Evolutionary conservation across 2,329 filamentous ascomycete species (phyloP).

Genomic region (Colletotrichum higginsianum): DNA sequence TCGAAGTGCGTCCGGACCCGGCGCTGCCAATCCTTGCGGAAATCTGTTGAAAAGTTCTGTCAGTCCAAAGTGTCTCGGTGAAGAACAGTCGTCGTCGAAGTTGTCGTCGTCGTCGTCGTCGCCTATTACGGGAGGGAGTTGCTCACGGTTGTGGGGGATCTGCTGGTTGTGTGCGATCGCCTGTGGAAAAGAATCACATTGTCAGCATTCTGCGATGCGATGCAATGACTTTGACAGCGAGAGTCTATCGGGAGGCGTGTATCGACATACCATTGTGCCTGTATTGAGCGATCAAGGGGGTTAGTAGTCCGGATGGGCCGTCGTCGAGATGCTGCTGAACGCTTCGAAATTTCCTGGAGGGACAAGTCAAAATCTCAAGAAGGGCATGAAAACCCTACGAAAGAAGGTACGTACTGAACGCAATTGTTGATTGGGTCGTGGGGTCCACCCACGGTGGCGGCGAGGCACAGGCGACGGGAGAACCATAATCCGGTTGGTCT

Average conservation of each 20-base stretch:
- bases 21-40: slow-evolving; percentile 99
- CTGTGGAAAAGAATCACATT: slow-evolving; percentile 36
- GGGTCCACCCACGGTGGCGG: neutral
- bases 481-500: slow-evolving; percentile 25
- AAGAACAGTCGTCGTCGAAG: slow-evolving; percentile 42
- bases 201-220: slow-evolving; percentile 31
- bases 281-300: slow-evolving; percentile 62
- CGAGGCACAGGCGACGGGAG: slow-evolving; percentile 32
- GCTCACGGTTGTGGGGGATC: slow-evolving; percentile 94
- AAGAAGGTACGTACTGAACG: slow-evolving; percentile 38
- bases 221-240: slow-evolving; percentile 20
- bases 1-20: slow-evolving; percentile 99
- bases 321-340: slow-evolving; percentile 42
- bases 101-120: slow-evolving; percentile 49
- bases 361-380: slow-evolving; percentile 56
- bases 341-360: slow-evolving; percentile 47
- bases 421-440: slow-evolving; percentile 15
- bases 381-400: slow-evolving; percentile 63
- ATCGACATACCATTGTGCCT: slow-evolving; percentile 67
- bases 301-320: slow-evolving; percentile 43
- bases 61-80: slow-evolving; percentile 52
- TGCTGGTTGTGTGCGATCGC: slow-evolving; percentile 99
- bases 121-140: slow-evolving; percentile 44
- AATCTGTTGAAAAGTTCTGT: slow-evolving; percentile 72
- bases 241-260: slow-evolving; percentile 6